Base-by-base conservation (phyloP, 306 rosid species). In the Prunus dulcis region DNA sequence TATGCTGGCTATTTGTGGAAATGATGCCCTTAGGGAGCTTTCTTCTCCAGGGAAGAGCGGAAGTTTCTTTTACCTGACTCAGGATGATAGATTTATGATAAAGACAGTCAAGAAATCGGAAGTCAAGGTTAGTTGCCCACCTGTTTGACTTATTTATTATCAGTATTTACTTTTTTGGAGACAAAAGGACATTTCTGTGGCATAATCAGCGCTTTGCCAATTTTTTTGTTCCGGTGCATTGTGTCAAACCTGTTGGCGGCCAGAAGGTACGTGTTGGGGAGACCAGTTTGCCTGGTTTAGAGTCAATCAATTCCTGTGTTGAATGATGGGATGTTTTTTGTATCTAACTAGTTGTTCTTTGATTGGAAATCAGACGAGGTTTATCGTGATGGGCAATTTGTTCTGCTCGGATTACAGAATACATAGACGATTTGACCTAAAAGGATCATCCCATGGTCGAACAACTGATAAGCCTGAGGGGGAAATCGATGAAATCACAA, bases 1-100 rank as follows among this genome's bases (percentile, higher is more conserved):
- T 81, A 93, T 93, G 99, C 82, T 93, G 60, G 97, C 99, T 72
- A 84, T 93, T 76, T 96, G 99, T 43, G 97, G 99, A 57, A 80
- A 91, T 76, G 97, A 88, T 71, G 92, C 97, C 62, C 98, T 96
- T 5, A 82, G 99, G 78, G 98, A 96, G 86, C 97, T 96, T 69
- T 92, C 97, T 15, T 96, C 99, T 34, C 99, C 99, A 0, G 99
- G 99, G 58, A 92, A 96, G 86, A 96, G 99, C 64, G 98, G 99
- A 76, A 91, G 99, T 77, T 81, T 78, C 81, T 96, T 96, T 85
- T 96, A 96, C 85, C 80, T 96, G 72, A 96, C 99, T 7, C 98
- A 96, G 66, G 99, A 96, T 49, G 98, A 92, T 79, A 88, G 98
- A 56, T 96, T 91, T 72, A 96, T 96, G 93, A 92, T 96, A 17